phyloP scores from a whole-genome alignment of 2,329 filamentous ascomycete species.

The Diaporthe destruens region DNA sequence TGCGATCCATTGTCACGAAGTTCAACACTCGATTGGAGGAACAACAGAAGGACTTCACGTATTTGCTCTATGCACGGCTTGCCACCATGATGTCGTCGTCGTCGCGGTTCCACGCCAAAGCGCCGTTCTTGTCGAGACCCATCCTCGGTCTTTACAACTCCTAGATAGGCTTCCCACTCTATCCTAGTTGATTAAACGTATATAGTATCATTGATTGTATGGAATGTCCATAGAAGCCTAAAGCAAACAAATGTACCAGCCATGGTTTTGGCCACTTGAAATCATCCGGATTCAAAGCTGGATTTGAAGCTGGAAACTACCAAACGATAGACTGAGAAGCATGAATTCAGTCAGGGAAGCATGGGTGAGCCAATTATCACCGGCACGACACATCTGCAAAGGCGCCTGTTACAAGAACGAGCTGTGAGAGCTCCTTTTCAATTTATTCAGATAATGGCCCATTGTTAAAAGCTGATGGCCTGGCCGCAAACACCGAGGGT shows the following conservation, averaged over 20 bases:
- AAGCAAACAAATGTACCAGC: not conserved
- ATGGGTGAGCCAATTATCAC: not conserved
- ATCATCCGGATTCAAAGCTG: too few species aligned
- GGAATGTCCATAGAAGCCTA: not conserved
- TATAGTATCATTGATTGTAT: not conserved
- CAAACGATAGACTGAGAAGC: too few species aligned
- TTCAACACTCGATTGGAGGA: not conserved
- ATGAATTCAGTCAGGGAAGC: not conserved
- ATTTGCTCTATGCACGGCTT: too few species aligned
- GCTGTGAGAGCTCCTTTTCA: not conserved
- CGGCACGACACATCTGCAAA: not conserved
- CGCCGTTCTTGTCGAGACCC: not conserved
- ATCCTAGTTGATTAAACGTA: not conserved
- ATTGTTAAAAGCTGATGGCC: too few species aligned
- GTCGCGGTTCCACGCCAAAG: not conserved
- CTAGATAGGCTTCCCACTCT: not conserved
- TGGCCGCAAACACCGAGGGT: not conserved
- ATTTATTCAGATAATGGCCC: not conserved
- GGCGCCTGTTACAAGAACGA: too few species aligned
- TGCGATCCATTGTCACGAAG: accelerated
- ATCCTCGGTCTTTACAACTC: not conserved
- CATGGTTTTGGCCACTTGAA: not conserved
- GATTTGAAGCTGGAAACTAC: not conserved
- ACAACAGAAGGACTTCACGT: too few species aligned
- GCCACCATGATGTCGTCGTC: not conserved